Evolutionary conservation across 2,329 filamentous ascomycete genomes (phyloP).

Genomic region (Emmonsiellopsis sp.): DNA sequence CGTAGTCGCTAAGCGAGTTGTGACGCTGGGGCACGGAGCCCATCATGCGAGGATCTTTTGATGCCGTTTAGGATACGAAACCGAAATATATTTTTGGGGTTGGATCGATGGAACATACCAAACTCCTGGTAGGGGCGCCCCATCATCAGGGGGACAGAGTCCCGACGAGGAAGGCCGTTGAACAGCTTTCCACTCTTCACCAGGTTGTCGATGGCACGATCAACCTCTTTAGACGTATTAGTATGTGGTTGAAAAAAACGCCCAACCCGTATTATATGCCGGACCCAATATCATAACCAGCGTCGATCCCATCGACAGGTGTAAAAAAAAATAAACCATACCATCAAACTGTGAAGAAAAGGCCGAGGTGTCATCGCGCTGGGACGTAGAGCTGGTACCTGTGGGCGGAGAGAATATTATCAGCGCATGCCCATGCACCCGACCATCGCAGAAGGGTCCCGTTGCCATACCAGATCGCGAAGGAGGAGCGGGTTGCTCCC

Average conservation of each 20-base stretch:
- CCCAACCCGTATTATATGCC: constrained; percentile 4
- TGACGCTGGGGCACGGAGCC: constrained; percentile 52
- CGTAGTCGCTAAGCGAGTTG: constrained; percentile 78
- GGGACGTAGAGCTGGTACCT: constrained; percentile 67
- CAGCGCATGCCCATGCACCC: not conserved
- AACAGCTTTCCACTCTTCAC: constrained; percentile 95
- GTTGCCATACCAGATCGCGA: constrained; percentile 57
- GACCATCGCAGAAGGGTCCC: not conserved
- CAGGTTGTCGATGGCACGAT: constrained; percentile 89
- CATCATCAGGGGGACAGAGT: constrained; percentile 62
- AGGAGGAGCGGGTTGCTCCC: constrained; percentile 64
- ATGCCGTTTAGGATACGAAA: not conserved
- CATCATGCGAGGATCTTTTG: constrained; percentile 60
- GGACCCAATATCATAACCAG: not conserved
- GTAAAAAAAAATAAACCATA: constrained; percentile 38
- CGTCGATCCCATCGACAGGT: not conserved
- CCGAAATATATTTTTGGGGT: constrained; percentile 13
- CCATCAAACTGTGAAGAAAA: constrained; percentile 85
- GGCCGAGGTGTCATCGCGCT: constrained; percentile 64
- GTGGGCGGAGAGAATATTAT: constrained; percentile 13
- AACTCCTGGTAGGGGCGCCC: constrained; percentile 49
- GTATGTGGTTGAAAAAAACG: not conserved
- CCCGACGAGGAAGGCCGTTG: constrained; percentile 61
- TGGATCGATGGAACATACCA: constrained; percentile 40
- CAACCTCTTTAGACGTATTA: constrained; percentile 60